Evolutionary conservation across 73 alveolate genomes (phyloP), one percentile per base, ranked within the genome.

Genomic region (Paramecium sonneborni): DNA sequence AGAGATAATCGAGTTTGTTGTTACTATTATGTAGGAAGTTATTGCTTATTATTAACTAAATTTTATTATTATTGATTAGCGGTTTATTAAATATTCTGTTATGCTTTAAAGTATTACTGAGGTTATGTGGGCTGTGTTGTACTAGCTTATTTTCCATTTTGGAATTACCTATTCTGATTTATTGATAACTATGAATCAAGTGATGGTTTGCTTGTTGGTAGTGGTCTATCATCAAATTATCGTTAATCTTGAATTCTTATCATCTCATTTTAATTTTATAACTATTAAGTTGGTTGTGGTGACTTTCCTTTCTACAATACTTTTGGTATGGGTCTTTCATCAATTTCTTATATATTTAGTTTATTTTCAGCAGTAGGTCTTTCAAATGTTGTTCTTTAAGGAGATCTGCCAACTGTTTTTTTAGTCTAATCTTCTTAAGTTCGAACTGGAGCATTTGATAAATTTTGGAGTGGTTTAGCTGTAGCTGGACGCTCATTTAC

Each of bases 291-390:
- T 2, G 84, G 84, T 62, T 62, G 24, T 10, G 84, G 84, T 12
- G 84, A 62, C 84, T 62, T 62, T 62, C 84, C 84, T 62, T 62
- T 62, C 44, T 62, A 24, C 14, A 62, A 62, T 30, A 62, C 48
- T 62, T 62, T 62, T 62, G 84, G 84, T 62, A 62, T 62, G 20
- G 84, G 84, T 62, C 84, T 62, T 62, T 62, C 84, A 52, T 52
- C 68, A 15, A 52, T 18, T 62, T 62, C 84, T 26, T 24, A 62
- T 30, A 62, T 46, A 7, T 9, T 62, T 9, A 44, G 44, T 62
- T 32, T 62, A 62, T 62, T 62, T 32, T 62, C 84, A 26, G 44
- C 44, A 62, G 84, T 26, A 12, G 84, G 84, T 30, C 44, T 24
- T 32, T 62, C 84, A 12, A 62, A 62, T 26, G 84, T 8, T n/a